Base-by-base conservation (phyloP, 2,329 filamentous ascomycete genomes). In the Aureobasidium sp. region DNA sequence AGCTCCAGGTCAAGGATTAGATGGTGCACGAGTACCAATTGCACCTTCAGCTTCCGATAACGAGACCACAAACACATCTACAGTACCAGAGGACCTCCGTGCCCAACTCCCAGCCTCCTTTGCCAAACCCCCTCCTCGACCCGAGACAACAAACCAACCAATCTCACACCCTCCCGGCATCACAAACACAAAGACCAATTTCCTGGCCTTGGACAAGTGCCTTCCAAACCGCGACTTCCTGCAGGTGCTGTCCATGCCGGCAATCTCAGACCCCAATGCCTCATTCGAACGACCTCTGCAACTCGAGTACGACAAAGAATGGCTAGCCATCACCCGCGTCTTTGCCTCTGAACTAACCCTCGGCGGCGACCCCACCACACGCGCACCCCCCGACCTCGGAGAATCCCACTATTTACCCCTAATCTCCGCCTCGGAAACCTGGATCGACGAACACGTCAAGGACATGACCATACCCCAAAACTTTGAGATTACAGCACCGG, bases 121-220 rank as follows among this genome's bases (percentile, higher is more conserved):
- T 71, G 76, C 82, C 49, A 53, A 69, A 67, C 45, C 73, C 69
- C 15, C 73, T 41, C 49, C 68, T 49, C 48, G 41, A 44, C 69
- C 71, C 36, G 58, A 63, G 66, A 63, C 66, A 65, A 42, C 65
- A 61, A 77, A 72, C 6, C 79, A 84, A 17, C 83, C 82, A 39
- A 83, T 87, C 61, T 85, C 87, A 2, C 84, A 88, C 17, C 91
- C 91, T 0, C 71, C 81, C 0, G 82, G 80, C 0, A 95, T 97
- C 65, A 84, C 81, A 1, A 97, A 97, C 77, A 88, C 81, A 22
- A 81, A 82, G 5, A 95, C 93, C 2, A 82, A 86, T 14, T 99
- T 99, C 74, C 81, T 99, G 12, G 89, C 94, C 0, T 80, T 99
- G 2, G 93, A 97, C 76, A 99, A 99, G 74, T 96, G 91, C 70